phyloP scores from a whole-genome alignment of 2,329 filamentous ascomycete genomes.

The Mollisiaceae sp. region DNA sequence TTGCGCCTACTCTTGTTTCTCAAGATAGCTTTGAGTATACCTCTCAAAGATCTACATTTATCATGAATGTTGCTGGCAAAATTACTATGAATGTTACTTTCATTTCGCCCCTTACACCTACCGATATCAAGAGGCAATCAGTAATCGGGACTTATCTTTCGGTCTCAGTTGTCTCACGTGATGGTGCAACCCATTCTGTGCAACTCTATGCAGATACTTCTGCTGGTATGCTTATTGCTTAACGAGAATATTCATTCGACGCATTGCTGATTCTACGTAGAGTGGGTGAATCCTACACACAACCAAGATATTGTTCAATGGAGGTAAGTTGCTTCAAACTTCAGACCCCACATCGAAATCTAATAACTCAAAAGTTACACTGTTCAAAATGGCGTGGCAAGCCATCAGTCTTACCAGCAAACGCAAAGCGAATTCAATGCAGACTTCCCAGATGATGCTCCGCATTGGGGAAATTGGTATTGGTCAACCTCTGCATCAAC shows the following conservation, averaged over 20 bases:
- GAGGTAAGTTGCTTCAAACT: conserved; percentile 52
- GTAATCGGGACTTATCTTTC: conserved; percentile 73
- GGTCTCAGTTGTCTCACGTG: conserved; percentile 64
- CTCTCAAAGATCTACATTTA: conserved; percentile 73
- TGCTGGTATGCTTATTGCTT: conserved; percentile 55
- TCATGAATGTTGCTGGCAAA: conserved; percentile 64
- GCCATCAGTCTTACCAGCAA: conserved; percentile 34
- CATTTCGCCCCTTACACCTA: conserved; percentile 71
- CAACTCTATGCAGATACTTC: conserved; percentile 76
- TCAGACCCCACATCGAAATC: conserved; percentile 19
- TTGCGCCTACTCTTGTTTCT: conserved; percentile 54
- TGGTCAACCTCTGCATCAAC: conserved; percentile 69
- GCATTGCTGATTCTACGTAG: conserved; percentile 47
- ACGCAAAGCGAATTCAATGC: conserved; percentile 40
- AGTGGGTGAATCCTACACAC: conserved; percentile 72
- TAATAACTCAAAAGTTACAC: conserved; percentile 52
- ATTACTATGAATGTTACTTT: conserved; percentile 73
- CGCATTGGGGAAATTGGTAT: conserved; percentile 83
- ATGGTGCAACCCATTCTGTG: conserved; percentile 66
- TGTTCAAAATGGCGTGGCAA: conserved; percentile 32
- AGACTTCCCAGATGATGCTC: conserved; percentile 47
- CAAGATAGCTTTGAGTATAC: conserved; percentile 73
- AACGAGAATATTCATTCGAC: background rate
- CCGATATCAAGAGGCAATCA: conserved; percentile 70
- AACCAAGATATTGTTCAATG: conserved; percentile 60